Evolutionary conservation across 495 filamentous ascomycete genomes (phyloP).

Genomic region (Hyaloscypha hepaticicola): DNA sequence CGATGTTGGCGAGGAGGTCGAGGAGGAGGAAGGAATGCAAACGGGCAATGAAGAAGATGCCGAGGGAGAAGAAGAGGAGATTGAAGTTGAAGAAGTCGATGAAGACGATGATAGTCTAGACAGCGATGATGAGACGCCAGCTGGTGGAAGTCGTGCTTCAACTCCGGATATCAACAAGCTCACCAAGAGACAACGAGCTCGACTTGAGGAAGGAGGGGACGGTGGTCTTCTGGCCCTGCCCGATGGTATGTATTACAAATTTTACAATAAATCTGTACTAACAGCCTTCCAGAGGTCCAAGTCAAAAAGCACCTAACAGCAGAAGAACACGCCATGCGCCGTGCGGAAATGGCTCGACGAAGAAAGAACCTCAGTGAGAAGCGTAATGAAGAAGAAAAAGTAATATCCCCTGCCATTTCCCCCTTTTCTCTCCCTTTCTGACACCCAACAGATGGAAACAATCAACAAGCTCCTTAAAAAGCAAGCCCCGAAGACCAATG

Average conservation of each 20-base stretch:
- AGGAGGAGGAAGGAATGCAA: conserved; percentile 41
- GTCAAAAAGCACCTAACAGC: conserved; percentile 90
- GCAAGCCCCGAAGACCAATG: conserved; percentile 81
- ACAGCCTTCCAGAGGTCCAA: conserved; percentile 67
- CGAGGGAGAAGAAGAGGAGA: conserved; percentile 42
- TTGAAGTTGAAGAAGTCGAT: conserved; percentile 48
- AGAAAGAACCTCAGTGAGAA: conserved; percentile 97
- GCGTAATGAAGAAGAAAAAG: conserved; percentile 98
- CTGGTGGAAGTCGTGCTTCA: conserved; percentile 56
- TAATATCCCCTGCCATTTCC: conserved; percentile 35
- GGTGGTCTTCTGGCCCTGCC: conserved; percentile 81
- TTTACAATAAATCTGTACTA: conserved; percentile 6
- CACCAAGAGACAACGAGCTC: conserved; percentile 82
- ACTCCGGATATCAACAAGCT: conserved; percentile 81
- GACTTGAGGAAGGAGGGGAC: conserved; percentile 66
- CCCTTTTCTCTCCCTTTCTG: conserved; percentile 1
- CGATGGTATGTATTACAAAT: conserved; percentile 55
- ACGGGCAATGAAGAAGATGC: conserved; percentile 42
- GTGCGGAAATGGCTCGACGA: conserved; percentile 93
- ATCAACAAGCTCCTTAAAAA: conserved; percentile 97
- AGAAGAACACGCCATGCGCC: conserved; percentile 91
- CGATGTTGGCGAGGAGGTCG: conserved; percentile 34
- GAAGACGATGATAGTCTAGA: conserved; percentile 66
- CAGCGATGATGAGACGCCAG: conserved; percentile 59
- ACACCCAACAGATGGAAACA: conserved; percentile 76